These are phyloP conservation scores for Aspergillus uvarum DNA, from an alignment of 2,329 filamentous ascomycete species.

Conservation along the genomic window DNA sequence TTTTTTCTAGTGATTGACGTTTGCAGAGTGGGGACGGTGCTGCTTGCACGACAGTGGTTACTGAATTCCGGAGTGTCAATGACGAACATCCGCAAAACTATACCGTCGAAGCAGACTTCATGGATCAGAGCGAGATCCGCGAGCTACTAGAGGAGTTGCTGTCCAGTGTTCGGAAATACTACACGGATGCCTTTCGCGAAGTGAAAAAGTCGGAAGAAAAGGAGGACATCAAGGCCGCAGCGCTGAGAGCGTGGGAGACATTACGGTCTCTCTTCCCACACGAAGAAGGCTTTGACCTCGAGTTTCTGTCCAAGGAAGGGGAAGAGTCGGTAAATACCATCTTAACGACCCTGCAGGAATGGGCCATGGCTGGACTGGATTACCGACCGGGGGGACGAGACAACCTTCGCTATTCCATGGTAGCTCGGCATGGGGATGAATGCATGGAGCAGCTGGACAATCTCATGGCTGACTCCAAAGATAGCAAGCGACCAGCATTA, in stretches of 20 bases:
- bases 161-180: neutral
- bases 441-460: constrained; percentile 19
- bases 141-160: constrained; percentile 12
- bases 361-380: constrained; percentile 10
- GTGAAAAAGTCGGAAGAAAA: constrained; percentile 9
- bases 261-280: constrained; percentile 19
- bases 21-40: constrained; percentile 8
- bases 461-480: constrained; percentile 12
- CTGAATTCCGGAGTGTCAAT: constrained; percentile 10
- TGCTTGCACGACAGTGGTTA: constrained; percentile 14
- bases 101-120: constrained; percentile 12
- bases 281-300: constrained; percentile 8
- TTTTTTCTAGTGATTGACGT: too few species aligned
- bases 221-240: neutral
- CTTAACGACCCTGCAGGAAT: constrained; percentile 7
- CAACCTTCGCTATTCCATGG: constrained; percentile 4
- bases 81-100: constrained; percentile 7
- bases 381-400: constrained; percentile 16
- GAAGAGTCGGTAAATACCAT: constrained; percentile 8
- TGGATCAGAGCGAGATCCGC: constrained; percentile 4
- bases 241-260: constrained; percentile 15
- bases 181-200: constrained; percentile 1
- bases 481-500: constrained; percentile 4
- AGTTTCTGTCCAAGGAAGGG: constrained; percentile 15
- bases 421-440: constrained; percentile 5